Base-by-base conservation (phyloP, 768 basidiomycete species). In the Pleurotus platypus region DNA sequence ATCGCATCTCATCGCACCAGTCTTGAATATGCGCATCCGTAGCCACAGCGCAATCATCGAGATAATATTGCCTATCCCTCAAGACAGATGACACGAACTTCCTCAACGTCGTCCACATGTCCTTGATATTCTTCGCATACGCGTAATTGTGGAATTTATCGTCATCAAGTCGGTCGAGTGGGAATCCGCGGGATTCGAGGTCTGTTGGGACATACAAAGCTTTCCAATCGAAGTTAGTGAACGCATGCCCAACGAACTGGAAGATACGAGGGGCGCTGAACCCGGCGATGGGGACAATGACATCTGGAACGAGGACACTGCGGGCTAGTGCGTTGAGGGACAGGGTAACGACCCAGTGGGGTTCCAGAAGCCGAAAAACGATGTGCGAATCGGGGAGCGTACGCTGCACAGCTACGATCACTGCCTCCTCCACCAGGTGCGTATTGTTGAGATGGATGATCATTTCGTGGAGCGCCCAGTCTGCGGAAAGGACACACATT, bases 381-480 rank as follows among this genome's bases (percentile, higher is more conserved):
- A 66, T 57, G 51, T 70, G 69, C 46, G 35, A 22, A 5, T 46
- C 45, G 24, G 8, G 30, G 39, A 70, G 59, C 2, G 57, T 59
- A 20, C 69, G 69, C 46, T 67, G 61, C 9, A 67, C 66, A 24
- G 66, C 67, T 27, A 70, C 66, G 53, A 70, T 68, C 37, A 64
- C 57, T n/a, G 62, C 66, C 58, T 70, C 69, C 43, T 70, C 69
- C 30, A 69, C 61, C 2, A 70, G 59, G 55, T 70, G 69, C 1
- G 69, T 69, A 35, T 69, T 53, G 46, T 63, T 63, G 13, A 70
- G 63, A 46, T 70, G 69, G 43, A 67, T 57, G 2, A 58, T 56
- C 27, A 70, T 45, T 43, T 70, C 69, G 54, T 70, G 69, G n/a
- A 62, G 57, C 15, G 59, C 26, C 67, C 68, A 69, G 56, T 70